Percentiles rank a stretch among this genome's conserved stretches.
These are phyloP conservation scores for Ambrosiella cleistominuta DNA, from an alignment of 2,329 filamentous ascomycete genomes.

Conservation along the genomic window DNA sequence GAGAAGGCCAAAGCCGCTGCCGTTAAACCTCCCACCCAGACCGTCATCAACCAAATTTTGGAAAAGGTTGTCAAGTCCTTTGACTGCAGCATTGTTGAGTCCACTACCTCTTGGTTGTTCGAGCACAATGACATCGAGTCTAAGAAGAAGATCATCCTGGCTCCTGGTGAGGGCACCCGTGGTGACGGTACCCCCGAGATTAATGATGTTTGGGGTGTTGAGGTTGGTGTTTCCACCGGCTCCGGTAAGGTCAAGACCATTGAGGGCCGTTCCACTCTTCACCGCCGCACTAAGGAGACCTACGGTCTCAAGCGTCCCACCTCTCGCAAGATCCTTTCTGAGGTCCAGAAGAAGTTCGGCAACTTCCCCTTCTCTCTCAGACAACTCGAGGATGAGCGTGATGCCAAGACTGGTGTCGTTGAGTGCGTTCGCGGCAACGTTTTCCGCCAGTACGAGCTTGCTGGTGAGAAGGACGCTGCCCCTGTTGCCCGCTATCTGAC, in stretches of 20 bases:
- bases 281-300: slow-evolving; percentile 80
- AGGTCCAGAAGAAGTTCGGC: slow-evolving; percentile 93
- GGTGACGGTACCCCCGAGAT: slow-evolving; percentile 79
- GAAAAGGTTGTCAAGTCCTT: slow-evolving; percentile 87
- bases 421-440: slow-evolving; percentile 90
- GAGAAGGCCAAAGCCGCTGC: slow-evolving; percentile 84
- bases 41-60: slow-evolving; percentile 69
- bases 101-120: slow-evolving; percentile 94
- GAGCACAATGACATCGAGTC: slow-evolving; percentile 95
- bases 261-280: slow-evolving; percentile 73
- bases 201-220: slow-evolving; percentile 93
- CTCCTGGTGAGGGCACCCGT: slow-evolving; percentile 70
- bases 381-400: slow-evolving; percentile 90
- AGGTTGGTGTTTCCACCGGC: slow-evolving; percentile 81
- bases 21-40: slow-evolving; percentile 67
- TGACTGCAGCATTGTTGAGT: slow-evolving; percentile 85
- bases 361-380: slow-evolving; percentile 95
- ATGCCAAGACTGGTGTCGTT: slow-evolving; percentile 86
- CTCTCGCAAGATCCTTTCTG: slow-evolving; percentile 79
- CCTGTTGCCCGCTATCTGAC: slow-evolving; percentile 76
- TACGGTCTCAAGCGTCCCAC: slow-evolving; percentile 89
- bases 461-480: slow-evolving; percentile 78
- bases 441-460: slow-evolving; percentile 87
- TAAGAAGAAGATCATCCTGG: slow-evolving; percentile 90
- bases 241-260: slow-evolving; percentile 89